phyloP scores from a whole-genome alignment of 108 stramenopile genomes.

The Conticribra weissflogii region DNA sequence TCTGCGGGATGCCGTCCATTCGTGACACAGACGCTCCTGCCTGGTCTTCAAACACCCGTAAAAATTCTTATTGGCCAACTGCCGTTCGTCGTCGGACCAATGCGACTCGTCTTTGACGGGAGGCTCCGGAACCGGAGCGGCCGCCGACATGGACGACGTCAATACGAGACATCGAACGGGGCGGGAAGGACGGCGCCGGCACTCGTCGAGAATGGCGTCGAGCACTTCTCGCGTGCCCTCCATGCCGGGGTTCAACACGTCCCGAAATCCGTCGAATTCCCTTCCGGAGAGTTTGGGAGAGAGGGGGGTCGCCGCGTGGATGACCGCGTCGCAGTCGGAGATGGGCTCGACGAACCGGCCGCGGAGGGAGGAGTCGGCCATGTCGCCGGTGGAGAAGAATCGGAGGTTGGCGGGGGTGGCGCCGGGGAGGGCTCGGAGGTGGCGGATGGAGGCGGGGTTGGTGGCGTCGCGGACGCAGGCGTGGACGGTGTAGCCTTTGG shows the following conservation, averaged over 20 bases:
- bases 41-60: constrained; percentile 42
- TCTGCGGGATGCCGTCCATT: constrained; percentile 11
- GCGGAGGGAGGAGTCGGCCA: constrained; percentile 10
- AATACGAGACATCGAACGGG: constrained; percentile 33
- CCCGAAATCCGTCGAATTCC: constrained; percentile 33
- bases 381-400: constrained; percentile 45
- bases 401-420: constrained; percentile 27
- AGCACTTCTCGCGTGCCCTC: constrained; percentile 29
- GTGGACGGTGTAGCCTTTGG: constrained; percentile 33
- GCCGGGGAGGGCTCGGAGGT: constrained; percentile 21
- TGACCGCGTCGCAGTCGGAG: constrained; percentile 29
- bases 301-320: constrained; percentile 45
- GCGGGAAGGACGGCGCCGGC: too few species aligned
- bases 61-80: constrained; percentile 21
- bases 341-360: constrained; percentile 26
- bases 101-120: constrained; percentile 28
- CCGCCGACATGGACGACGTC: constrained; percentile 38
- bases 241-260: constrained; percentile 39
- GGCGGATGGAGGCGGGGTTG: constrained; percentile 17
- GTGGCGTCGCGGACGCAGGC: constrained; percentile 45
- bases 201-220: constrained; percentile 4
- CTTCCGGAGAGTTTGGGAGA: constrained; percentile 19
- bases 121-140: constrained; percentile 32
- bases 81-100: constrained; percentile 33
- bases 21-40: constrained; percentile 30